These are phyloP conservation scores for Ustilago tritici DNA, from an alignment of 1,284 basidiomycete species.

Conservation along the genomic window DNA sequence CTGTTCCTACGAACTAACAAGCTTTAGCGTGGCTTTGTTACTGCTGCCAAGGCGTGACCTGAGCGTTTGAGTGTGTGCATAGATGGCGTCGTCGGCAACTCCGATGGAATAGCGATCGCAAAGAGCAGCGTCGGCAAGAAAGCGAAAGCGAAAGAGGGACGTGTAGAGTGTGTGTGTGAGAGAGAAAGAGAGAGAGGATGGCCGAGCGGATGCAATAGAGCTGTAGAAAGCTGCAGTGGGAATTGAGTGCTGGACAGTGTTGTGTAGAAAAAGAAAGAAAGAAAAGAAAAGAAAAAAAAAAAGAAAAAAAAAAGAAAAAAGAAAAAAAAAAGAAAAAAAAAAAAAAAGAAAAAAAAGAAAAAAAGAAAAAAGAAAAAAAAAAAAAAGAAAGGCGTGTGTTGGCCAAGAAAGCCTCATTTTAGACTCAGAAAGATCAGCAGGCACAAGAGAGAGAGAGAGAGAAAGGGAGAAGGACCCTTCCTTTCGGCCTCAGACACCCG, in stretches of 20 bases:
- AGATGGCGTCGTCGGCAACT: neutral
- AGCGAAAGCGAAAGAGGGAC: neutral
- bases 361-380: too few relatives aligned
- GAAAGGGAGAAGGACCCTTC: neutral
- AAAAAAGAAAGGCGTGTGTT: too few relatives aligned
- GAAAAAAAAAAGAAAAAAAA: too few relatives aligned
- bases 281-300: too few relatives aligned
- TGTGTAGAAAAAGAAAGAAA: neutral
- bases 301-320: too few relatives aligned
- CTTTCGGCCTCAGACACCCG: neutral
- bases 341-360: too few relatives aligned
- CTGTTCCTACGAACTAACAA: neutral
- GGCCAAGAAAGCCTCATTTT: neutral
- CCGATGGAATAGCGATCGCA: slow-evolving; percentile 1
- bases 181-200: neutral
- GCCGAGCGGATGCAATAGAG: slow-evolving; percentile 1
- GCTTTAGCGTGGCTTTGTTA: neutral
- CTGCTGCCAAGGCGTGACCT: neutral
- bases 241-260: neutral
- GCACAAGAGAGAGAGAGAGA: too few relatives aligned
- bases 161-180: neutral
- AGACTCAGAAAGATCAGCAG: neutral
- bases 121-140: neutral
- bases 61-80: neutral
- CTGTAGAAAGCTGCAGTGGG: neutral